A percentile compares a stretch with the other conserved stretches of the same genome.
These are phyloP conservation scores for Lecanosticta acicola DNA, from an alignment of 2,329 filamentous ascomycete species.

Conservation along the genomic window DNA sequence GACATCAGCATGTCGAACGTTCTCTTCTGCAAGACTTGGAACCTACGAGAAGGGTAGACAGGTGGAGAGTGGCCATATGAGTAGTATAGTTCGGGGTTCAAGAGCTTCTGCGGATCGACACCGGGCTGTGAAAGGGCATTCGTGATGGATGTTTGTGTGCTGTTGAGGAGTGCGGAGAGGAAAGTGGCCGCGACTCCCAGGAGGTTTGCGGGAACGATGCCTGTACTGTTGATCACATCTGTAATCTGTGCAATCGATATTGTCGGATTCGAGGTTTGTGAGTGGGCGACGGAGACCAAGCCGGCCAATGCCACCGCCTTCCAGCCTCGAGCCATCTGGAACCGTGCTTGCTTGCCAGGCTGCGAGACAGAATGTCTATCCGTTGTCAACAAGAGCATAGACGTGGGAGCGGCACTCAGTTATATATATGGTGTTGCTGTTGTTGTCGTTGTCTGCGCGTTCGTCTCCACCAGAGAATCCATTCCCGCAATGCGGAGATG, in stretches of 20 bases:
- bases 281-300: background rate
- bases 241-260: constrained; percentile 9
- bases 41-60: constrained; percentile 28
- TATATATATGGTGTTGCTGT: too few relatives aligned
- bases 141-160: constrained; percentile 9
- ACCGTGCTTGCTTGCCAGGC: too few relatives aligned
- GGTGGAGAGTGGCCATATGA: constrained; percentile 29
- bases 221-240: constrained; percentile 9
- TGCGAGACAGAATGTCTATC: too few relatives aligned
- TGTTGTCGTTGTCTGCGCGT: too few relatives aligned
- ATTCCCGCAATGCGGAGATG: too few relatives aligned
- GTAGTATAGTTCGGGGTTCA: constrained; percentile 24
- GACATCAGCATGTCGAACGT: constrained; percentile 1
- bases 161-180: constrained; percentile 11
- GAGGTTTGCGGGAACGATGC: constrained; percentile 12
- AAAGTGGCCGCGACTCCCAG: constrained; percentile 10
- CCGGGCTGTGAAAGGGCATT: constrained; percentile 10
- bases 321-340: background rate
- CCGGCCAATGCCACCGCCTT: background rate
- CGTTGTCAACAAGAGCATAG: too few relatives aligned
- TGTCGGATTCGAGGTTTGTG: background rate
- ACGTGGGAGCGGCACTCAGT: too few relatives aligned
- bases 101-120: constrained; percentile 9
- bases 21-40: background rate
- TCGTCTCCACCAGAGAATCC: too few relatives aligned